Evolutionary conservation across 345 rosid species (phyloP), one percentile per base, ranked within the genome.

Genomic region (Arabis alpina): DNA sequence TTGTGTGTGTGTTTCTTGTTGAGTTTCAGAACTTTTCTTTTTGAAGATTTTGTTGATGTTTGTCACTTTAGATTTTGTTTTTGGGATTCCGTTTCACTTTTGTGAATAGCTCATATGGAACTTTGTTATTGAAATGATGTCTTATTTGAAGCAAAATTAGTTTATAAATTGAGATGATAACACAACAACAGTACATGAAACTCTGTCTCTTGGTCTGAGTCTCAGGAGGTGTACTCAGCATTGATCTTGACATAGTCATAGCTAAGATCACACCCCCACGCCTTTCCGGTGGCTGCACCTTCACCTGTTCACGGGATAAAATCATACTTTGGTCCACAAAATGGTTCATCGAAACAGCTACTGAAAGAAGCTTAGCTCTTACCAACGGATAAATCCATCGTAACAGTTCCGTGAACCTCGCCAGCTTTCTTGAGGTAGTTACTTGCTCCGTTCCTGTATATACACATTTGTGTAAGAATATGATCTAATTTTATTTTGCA

Each of bases 221-320:
- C 68, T 64, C 82, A 89, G 2, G 97, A 84, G 1, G 96, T 91
- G 82, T 94, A 89, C 65, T 88, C 93, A 0, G 96, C 99, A 19
- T 91, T 91, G 71, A 89, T 91, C 68, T 83, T 89, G 63, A 94
- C 90, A 56, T 91, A 94, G 65, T 89, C 96, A 30, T 89, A 94
- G 65, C 95, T 91, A 13, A 88, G 80, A 69, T 94, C 96, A 12
- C 98, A 91, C 12, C 98, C 96, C 92, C 96, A 89, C 0, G 98
- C 98, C 64, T 83, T 85, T 12, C 88, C 86, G 0, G 64, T 71
- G 23, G 84, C 89, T n/a, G 79, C 57, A 52, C 92, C 93, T 47
- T 81, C 83, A 61, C 97, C 93, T 88, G 79, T 61, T 39, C 68
- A 42, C 14, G 0, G 8, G 52, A 64, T 13, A 28, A 49, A 30